Evolutionary conservation across 1,139 yeast genomes (phyloP), one percentile per base, ranked within the genome.

Genomic region (Geotrichum europaeum): DNA sequence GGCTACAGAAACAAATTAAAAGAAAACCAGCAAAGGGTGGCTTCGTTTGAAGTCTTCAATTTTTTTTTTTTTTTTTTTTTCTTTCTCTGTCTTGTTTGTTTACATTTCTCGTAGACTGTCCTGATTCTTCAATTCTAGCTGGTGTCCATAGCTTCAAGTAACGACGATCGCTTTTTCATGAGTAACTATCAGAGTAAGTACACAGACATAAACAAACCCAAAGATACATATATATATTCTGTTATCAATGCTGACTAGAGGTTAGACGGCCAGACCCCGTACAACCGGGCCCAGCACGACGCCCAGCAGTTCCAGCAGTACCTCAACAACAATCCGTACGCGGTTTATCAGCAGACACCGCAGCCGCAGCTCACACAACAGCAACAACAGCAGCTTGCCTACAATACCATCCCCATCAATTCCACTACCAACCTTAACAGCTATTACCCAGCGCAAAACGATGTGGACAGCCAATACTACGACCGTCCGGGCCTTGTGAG

Each of bases 401-500:
- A 32, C 15, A 32, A 32, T 32, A 32, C 36, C 6, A 10, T 32
- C 15, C 36, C 36, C 36, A 10, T 32, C 13, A 32, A 32, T 9
- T 32, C 36, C 12, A 10, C 12, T 9, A 32, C 36, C 15, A 32
- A 32, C 12, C 36, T 32, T 10, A 32, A 32, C 15, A 13, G 12
- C 36, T 32, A 9, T 10, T 32, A 32, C 15, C 36, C 2, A 32
- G 13, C 36, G 15, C 36, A 32, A 32, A 32, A 32, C 36, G 58
- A 53, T 25, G 60, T 22, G 15, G 62, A 60, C 49, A 51, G 49
- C 32, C 51, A 53, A 24, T 60, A 47, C 51, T 62, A 62, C 53
- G 64, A 62, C 24, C 62, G 62, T 7, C 59, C 58, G 7, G 61
- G 61, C 2, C 20, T 52, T 18, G 55, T 55, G 9, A 40, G 43